Evolutionary conservation across 345 rosid species (phyloP).

Genomic region (Salix caprea): DNA sequence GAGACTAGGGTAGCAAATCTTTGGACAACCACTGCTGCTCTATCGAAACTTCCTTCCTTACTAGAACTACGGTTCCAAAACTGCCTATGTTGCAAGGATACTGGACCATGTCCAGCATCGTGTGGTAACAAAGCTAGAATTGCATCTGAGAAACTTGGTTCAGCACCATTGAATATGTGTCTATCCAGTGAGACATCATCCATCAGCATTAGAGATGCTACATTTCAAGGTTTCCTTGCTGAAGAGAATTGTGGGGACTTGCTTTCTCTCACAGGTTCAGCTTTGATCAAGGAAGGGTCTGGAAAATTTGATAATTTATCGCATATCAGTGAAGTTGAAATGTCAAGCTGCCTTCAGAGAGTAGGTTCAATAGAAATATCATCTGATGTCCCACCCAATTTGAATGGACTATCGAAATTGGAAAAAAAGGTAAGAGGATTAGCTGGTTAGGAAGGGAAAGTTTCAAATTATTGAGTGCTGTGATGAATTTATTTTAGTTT

Average conservation of each 20-base stretch:
- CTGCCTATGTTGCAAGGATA: conserved; percentile 61
- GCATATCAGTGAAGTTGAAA: conserved; percentile 58
- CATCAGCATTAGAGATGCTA: conserved; percentile 11
- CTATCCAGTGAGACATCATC: conserved; percentile 5
- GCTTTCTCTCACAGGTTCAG: conserved; percentile 20
- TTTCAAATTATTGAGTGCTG: conserved; percentile 3
- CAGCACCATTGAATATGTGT: conserved; percentile 14
- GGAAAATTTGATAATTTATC: conserved; percentile 33
- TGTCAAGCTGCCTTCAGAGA: conserved; percentile 31
- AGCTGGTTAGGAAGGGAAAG: conserved; percentile 3
- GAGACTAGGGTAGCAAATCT: conserved; percentile 73
- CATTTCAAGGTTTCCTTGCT: conserved; percentile 5
- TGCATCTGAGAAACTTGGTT: conserved; percentile 16
- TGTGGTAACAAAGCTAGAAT: conserved; percentile 18
- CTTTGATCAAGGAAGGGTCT: conserved; percentile 23
- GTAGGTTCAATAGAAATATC: conserved; percentile 26
- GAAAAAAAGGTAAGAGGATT: conserved; percentile 24
- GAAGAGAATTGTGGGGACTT: conserved; percentile 32
- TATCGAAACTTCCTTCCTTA: conserved; percentile 67
- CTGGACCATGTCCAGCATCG: conserved; percentile 30
- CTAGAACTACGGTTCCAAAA: conserved; percentile 66
- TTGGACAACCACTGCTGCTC: conserved; percentile 75
- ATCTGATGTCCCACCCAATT: conserved; percentile 14
- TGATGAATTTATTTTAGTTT: conserved; percentile 14
- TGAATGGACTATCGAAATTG: conserved; percentile 3